These are phyloP conservation scores for Thelonectria olida DNA, from an alignment of 2,329 filamentous ascomycete genomes.

Conservation along the genomic window DNA sequence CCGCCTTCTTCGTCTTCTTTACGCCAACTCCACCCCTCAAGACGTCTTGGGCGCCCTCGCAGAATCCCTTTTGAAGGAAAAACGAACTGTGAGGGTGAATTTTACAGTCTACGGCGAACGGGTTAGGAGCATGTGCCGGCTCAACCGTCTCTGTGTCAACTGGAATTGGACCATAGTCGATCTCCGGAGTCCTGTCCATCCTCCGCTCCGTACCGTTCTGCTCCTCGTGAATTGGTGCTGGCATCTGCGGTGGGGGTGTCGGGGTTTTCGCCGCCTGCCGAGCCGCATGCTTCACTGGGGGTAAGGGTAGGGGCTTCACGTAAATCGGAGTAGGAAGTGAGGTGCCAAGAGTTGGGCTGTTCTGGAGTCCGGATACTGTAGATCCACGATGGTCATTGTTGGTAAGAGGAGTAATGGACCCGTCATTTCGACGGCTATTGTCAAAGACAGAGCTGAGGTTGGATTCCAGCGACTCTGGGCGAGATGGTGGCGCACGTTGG, in stretches of 20 bases:
- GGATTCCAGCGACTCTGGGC: conserved; percentile 39
- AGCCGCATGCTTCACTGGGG: conserved; percentile 1
- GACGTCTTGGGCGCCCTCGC: conserved; percentile 62
- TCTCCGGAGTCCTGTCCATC: conserved; percentile 20
- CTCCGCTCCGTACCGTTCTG: conserved; percentile 23
- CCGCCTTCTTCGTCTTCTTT: conserved; percentile 60
- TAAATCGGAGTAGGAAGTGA: conserved; percentile 33
- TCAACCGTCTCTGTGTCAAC: conserved; percentile 30
- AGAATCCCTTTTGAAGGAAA: conserved; percentile 63
- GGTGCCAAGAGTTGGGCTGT: conserved; percentile 37
- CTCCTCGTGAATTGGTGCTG: conserved; percentile 11
- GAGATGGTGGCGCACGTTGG: conserved; percentile 20
- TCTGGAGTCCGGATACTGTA: conserved; percentile 30
- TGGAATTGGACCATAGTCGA: conserved; percentile 39
- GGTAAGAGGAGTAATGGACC: conserved; percentile 30
- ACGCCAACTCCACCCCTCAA: conserved; percentile 59
- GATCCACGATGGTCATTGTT: conserved; percentile 30
- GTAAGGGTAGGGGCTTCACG: conserved; percentile 12
- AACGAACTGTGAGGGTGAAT: conserved; percentile 60
- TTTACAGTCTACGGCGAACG: conserved; percentile 47
- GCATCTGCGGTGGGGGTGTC: neutral
- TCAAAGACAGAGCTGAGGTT: conserved; percentile 39
- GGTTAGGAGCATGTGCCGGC: conserved; percentile 29
- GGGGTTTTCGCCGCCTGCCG: neutral
- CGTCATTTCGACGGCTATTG: conserved; percentile 26